Base-by-base conservation (phyloP, 1,284 basidiomycete species). In the Rhodotorula sp. region DNA sequence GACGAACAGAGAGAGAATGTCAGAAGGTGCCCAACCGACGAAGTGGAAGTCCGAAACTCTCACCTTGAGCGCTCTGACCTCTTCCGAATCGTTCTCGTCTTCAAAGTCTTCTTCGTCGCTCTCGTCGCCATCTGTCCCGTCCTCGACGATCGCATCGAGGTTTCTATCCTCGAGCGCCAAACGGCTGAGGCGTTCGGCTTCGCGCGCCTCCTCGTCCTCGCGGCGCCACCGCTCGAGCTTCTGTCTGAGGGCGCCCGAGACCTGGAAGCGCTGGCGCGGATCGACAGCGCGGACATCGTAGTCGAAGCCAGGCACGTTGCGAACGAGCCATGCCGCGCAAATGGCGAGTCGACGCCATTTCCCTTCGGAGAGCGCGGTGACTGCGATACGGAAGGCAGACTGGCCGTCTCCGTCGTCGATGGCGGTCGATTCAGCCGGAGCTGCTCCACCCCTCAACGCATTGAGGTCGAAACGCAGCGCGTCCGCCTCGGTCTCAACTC, bases 331-430 rank as follows among this genome's bases (percentile, higher is more conserved):
- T 10, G 89, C 86, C 0, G 87, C 88, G 42, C 87, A 86, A 69
- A 92, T 87, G 1, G 87, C 85, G 24, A 93, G 83, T 48, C 95
- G 84, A 63, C 87, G 86, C 88, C 91, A 95, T 24, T 91, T 79
- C 66, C 82, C 69, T 62, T 79, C 73, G 67, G 82, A 80, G 66
- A 85, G 79, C 3, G 84, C 85, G 49, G 86, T 86, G 62, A 88
- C 79, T 17, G 37, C 20, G 8, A 45, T 20, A 17, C 20, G 33
- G 33, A 24, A n/a, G 4, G 49, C 49, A 17, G 29, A 26, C 76
- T 93, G 91, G 64, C 92, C 78, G 59, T 79, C 79, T 45, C 80
- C 79, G 53, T 82, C 81, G 37, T 81, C 79, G 46, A 85, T 85
- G 20, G 22, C 45, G 20, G 20, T 8, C 1, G 37, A 26, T 17